These are phyloP conservation scores for Xerocomellus chrysenteron DNA, from an alignment of 768 basidiomycete species.

Conservation along the genomic window DNA sequence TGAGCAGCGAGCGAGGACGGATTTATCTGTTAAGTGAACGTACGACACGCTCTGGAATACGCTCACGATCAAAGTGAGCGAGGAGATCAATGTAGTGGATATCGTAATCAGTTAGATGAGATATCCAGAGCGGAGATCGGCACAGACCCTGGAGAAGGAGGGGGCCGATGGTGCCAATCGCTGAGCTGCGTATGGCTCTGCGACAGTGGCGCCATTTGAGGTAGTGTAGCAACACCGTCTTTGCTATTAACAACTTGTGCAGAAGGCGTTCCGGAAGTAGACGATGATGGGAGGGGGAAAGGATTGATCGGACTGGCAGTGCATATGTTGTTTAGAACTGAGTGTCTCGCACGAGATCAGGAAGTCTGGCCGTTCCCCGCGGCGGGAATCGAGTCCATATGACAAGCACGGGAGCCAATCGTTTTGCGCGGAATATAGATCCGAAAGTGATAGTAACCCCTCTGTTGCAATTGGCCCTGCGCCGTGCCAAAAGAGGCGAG, in stretches of 20 bases:
- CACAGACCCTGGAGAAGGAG: conserved; percentile 79
- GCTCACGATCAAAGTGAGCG: conserved; percentile 91
- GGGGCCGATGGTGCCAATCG: conserved; percentile 76
- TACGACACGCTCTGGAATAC: conserved; percentile 94
- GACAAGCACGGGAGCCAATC: background rate
- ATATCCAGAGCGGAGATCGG: background rate
- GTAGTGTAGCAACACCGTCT: conserved; percentile 78
- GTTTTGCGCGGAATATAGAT: background rate
- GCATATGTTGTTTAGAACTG: no score
- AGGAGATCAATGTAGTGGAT: conserved; percentile 86
- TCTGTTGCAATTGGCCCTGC: no score
- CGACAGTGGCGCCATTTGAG: conserved; percentile 77
- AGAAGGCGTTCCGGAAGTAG: conserved; percentile 56
- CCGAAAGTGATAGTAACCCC: background rate
- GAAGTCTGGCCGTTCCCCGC: background rate
- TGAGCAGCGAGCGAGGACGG: conserved; percentile 15
- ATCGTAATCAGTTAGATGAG: conserved; percentile 15
- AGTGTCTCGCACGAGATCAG: no score
- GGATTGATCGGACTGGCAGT: no score
- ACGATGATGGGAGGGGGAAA: conserved; percentile 3
- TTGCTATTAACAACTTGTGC: conserved; percentile 51
- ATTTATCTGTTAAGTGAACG: conserved; percentile 23
- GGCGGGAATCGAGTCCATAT: background rate
- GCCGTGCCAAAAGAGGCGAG: no score
- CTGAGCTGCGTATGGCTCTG: conserved; percentile 76